Conservation (phyloP, 345 rosid species). For the Alliaria petiolata region DNA sequence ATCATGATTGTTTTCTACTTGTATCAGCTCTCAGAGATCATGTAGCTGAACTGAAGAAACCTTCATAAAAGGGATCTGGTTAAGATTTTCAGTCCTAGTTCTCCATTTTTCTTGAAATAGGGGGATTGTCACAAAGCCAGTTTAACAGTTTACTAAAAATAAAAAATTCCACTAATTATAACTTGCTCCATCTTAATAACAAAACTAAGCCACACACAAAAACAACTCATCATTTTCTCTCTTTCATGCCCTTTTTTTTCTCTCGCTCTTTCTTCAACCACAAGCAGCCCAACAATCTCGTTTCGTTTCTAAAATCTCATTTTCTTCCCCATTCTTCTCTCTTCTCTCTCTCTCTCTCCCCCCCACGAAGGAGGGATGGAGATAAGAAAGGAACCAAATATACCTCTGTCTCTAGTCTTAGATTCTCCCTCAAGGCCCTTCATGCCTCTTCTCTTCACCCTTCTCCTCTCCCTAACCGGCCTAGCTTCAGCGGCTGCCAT, state of each 20-base stretch:
- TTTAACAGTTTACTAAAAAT: slow-evolving; percentile 15
- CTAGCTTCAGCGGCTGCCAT: not conserved
- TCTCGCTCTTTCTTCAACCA: slow-evolving; percentile 20
- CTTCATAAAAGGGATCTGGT: too few species aligned
- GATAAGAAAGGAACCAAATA: slow-evolving; percentile 32
- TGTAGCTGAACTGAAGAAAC: too few species aligned
- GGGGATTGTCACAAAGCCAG: too few species aligned
- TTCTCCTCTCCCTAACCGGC: slow-evolving; percentile 25
- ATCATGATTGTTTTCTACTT: too few species aligned
- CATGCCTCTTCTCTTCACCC: slow-evolving; percentile 50
- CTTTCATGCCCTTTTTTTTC: too few species aligned
- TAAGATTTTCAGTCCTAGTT: too few species aligned
- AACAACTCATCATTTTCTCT: not conserved
- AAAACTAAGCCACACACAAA: not conserved
- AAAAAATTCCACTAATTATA: slow-evolving; percentile 9
- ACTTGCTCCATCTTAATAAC: not conserved
- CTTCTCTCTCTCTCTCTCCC: too few species aligned
- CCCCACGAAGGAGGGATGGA: slow-evolving; percentile 63
- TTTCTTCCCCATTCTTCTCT: slow-evolving; percentile 11
- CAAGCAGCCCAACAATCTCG: slow-evolving; percentile 27
- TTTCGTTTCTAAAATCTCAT: not conserved
- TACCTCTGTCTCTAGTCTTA: slow-evolving; percentile 22
- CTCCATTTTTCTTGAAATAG: too few species aligned
- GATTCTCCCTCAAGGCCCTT: slow-evolving; percentile 22
- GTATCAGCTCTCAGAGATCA: too few species aligned